These are phyloP conservation scores for Daphne laureola DNA, from an alignment of 441 rosid genomes.

Conservation along the genomic window DNA sequence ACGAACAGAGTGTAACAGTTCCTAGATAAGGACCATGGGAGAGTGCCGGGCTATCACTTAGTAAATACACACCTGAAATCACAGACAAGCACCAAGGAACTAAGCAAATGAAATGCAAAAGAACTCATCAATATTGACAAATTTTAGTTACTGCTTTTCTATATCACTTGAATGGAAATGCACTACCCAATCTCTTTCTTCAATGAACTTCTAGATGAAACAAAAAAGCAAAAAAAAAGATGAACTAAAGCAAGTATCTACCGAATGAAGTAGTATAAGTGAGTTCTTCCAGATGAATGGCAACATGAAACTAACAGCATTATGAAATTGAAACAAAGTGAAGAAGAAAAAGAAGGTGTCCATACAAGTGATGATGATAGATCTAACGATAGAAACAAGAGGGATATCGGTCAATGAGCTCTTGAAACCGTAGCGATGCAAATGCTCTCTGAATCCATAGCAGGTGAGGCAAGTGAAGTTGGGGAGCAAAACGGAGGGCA, in stretches of 20 bases:
- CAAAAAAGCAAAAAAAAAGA: no score
- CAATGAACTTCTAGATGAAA: no score
- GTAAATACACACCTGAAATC: conserved; percentile 59
- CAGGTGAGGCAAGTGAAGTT: conserved; percentile 73
- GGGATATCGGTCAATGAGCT: conserved; percentile 78
- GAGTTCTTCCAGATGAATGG: no score
- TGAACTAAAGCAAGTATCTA: no score
- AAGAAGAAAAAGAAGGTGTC: background rate
- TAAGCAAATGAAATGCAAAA: background rate
- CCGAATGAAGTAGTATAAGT: no score
- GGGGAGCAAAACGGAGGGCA: conserved; percentile 52
- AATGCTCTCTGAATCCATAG: conserved; percentile 43
- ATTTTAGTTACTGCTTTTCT: no score
- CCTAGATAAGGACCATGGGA: conserved; percentile 82
- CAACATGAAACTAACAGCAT: no score
- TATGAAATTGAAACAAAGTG: no score
- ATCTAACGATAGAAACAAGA: conserved; percentile 68
- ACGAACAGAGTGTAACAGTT: conserved; percentile 66
- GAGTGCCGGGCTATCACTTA: conserved; percentile 62
- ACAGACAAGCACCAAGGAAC: conserved; percentile 9
- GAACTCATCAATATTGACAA: no score
- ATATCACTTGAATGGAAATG: no score
- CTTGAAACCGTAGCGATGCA: conserved; percentile 57
- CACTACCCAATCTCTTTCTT: no score
- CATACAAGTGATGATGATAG: conserved; percentile 61